Base-by-base conservation (phyloP, 495 filamentous ascomycete genomes). In the Annulohypoxylon nitens region DNA sequence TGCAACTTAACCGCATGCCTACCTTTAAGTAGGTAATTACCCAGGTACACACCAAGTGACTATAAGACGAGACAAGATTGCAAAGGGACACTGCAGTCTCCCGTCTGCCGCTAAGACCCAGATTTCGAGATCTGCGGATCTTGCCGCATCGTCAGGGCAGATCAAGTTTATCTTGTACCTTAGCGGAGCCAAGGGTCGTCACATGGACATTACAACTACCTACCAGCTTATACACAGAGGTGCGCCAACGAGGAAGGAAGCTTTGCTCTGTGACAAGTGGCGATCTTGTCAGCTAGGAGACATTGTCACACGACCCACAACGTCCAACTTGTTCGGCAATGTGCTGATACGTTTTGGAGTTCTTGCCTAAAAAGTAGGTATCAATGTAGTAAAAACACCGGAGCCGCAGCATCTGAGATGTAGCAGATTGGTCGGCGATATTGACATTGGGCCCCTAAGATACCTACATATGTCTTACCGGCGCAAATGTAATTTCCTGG, bases 71-170 rank as follows among this genome's bases (percentile, higher is more conserved):
- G 16, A 33, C 20, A 37, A 18, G 3, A 16, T 36, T 57, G 30
- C 50, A 54, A 54, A 54, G 50, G 50, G 11, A 10, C 50, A 54
- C 25, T 54, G 50, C 50, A 30, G 30, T 23, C 53, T 18, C 5
- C 26, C n/a, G 53, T 12, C 30, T 16, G 30, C 53, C 33, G 53
- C 53, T 37, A 57, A 57, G 5, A 16, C 53, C 33, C 11, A 54
- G 50, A 54, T 54, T 54, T 54, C 23, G 12, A 54, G 50, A 54
- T 54, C 50, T 26, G 23, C 50, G 54, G 54, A 58, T 39, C 34
- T 58, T 58, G 33, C 54, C 54, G 54, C 18, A 58, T 11, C 7
- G 16, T 26, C 50, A 54, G 50, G 50, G 48, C 48, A 51, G 48
- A 51, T 12, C 18, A 23, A 26, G 48, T 51, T 26, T 51, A 51